These are phyloP conservation scores for Phlyctochytrium planicorne DNA, from an alignment of 192 early-diverging fungal species.

Conservation along the genomic window DNA sequence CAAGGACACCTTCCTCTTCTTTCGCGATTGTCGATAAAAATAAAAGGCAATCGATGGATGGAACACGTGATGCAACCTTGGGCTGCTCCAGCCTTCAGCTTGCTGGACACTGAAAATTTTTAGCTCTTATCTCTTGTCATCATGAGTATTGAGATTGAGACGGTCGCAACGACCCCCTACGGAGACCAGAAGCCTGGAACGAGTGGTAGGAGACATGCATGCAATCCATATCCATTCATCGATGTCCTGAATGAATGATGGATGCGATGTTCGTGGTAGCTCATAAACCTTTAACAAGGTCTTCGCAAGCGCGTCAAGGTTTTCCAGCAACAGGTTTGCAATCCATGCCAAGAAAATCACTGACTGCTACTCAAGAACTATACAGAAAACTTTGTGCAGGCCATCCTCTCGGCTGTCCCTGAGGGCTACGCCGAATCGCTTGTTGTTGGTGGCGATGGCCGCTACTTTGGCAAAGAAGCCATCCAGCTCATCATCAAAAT, in stretches of 20 bases:
- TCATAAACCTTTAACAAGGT: conserved; percentile 46
- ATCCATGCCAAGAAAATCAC: too few relatives aligned
- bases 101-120: too few relatives aligned
- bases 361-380: conserved; percentile 75
- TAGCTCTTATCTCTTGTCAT: too few relatives aligned
- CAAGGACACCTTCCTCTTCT: too few relatives aligned
- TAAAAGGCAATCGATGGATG: too few relatives aligned
- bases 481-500: conserved; percentile 86
- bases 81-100: too few relatives aligned
- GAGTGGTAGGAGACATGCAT: conserved; percentile 37
- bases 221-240: background rate
- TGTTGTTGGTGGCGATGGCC: conserved; percentile 95
- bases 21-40: too few relatives aligned
- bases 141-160: background rate
- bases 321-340: conserved; percentile 76
- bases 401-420: conserved; percentile 78
- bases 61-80: too few relatives aligned
- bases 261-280: too few relatives aligned
- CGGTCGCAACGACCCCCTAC: conserved; percentile 69
- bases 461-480: conserved; percentile 83
- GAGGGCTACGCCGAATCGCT: conserved; percentile 74
- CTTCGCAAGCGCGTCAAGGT: conserved; percentile 94
- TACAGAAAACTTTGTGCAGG: conserved; percentile 96
- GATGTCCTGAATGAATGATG: background rate
- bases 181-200: conserved; percentile 98